A percentile compares a stretch with the other conserved stretches of the same genome.
Evolutionary conservation across 306 rosid genomes (phyloP).

Genomic region (Gillenia trifoliata): DNA sequence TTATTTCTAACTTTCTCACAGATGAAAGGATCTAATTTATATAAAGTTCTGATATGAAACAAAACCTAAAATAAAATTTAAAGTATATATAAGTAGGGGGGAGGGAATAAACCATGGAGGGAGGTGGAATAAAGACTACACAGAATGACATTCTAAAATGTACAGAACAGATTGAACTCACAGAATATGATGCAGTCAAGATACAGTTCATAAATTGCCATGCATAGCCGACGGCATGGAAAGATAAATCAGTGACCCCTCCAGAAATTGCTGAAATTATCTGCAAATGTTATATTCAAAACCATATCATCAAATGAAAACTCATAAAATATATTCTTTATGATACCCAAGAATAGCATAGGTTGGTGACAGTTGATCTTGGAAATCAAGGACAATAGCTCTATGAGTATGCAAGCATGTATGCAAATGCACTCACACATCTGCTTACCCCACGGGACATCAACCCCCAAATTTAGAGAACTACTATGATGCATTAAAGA

Average conservation of each 20-base stretch:
- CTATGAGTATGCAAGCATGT: neutral
- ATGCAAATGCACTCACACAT: neutral
- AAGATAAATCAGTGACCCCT: constrained; percentile 83
- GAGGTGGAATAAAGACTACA: neutral
- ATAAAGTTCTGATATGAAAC: neutral
- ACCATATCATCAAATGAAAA: neutral
- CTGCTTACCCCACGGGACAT: neutral
- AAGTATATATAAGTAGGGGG: neutral
- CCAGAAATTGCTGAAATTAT: constrained; percentile 94
- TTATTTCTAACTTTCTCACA: neutral
- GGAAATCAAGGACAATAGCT: neutral
- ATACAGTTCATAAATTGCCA: constrained; percentile 94
- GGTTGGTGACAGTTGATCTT: neutral
- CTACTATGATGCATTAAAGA: neutral
- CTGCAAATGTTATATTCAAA: constrained; percentile 43
- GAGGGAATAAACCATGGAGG: neutral
- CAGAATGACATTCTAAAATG: neutral
- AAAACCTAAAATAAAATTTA: too few species aligned
- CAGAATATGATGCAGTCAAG: constrained; percentile 96
- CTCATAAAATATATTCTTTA: neutral
- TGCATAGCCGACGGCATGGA: constrained; percentile 74
- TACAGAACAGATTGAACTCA: constrained; percentile 37
- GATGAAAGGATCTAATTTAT: neutral
- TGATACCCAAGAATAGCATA: neutral
- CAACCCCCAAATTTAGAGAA: neutral